Evolutionary conservation across 768 basidiomycete species (phyloP).

Genomic region (Podaxis sp.): DNA sequence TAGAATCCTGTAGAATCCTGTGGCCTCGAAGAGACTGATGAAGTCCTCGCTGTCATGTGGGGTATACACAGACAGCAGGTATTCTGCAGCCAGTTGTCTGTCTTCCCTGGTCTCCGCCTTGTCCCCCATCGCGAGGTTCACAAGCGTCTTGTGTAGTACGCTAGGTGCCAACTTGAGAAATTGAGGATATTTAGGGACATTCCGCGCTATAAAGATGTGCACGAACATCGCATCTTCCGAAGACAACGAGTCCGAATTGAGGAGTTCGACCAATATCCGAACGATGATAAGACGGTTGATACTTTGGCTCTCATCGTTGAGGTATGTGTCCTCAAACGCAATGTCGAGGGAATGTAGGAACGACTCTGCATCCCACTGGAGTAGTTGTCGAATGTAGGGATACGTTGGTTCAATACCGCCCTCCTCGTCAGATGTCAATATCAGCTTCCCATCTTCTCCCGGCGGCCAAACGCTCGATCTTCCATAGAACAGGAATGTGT

Average conservation of each 20-base stretch:
- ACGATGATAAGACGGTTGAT: conserved; percentile 79
- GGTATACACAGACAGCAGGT: conserved; percentile 85
- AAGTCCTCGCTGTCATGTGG: conserved; percentile 75
- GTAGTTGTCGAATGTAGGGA: conserved; percentile 80
- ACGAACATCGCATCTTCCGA: conserved; percentile 74
- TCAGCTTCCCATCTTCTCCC: conserved; percentile 63
- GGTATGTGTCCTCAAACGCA: conserved; percentile 89
- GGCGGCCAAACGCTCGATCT: conserved; percentile 75
- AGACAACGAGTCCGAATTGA: conserved; percentile 49
- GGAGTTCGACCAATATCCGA: conserved; percentile 79
- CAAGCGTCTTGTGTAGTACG: conserved; percentile 69
- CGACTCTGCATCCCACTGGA: conserved; percentile 89
- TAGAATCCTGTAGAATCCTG: conserved; percentile 90
- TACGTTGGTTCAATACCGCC: conserved; percentile 80
- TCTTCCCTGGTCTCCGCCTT: conserved; percentile 85
- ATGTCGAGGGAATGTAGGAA: conserved; percentile 92
- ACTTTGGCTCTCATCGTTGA: conserved; percentile 68
- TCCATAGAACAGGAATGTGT: conserved; percentile 81
- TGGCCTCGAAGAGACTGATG: conserved; percentile 64
- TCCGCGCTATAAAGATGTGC: conserved; percentile 94
- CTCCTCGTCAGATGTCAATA: conserved; percentile 73
- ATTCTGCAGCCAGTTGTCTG: conserved; percentile 92
- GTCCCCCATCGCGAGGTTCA: conserved; percentile 69
- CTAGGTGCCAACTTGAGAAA: conserved; percentile 67
- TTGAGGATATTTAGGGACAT: conserved; percentile 95